Evolutionary conservation across 164 flowering plant species (phyloP).

Genomic region (Umbellularia californica): DNA sequence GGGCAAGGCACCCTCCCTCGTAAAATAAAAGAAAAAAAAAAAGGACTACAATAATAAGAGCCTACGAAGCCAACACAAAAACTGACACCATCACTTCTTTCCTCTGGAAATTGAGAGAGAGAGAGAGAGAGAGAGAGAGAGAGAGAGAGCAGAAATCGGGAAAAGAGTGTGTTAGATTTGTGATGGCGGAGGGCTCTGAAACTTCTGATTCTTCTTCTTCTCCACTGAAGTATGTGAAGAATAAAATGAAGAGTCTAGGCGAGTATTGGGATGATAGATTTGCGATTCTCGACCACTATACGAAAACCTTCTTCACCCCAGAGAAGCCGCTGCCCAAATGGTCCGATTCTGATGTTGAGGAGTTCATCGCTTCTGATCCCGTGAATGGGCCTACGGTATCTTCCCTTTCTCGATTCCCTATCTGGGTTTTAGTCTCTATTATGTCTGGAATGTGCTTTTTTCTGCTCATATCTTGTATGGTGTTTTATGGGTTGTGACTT

Average conservation of each 20-base stretch:
- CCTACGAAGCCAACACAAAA: too few species aligned
- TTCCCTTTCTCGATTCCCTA: background rate
- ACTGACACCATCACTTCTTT: too few species aligned
- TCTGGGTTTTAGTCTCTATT: background rate
- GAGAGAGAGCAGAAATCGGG: background rate
- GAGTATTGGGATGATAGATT: slow-evolving; percentile 56
- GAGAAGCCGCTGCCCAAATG: slow-evolving; percentile 62
- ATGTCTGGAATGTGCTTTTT: background rate
- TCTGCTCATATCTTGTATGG: too few species aligned
- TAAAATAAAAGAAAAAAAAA: too few species aligned
- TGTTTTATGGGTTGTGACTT: too few species aligned
- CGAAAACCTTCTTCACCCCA: slow-evolving; percentile 37
- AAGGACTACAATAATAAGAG: too few species aligned
- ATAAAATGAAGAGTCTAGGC: background rate
- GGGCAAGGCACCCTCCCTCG: too few species aligned
- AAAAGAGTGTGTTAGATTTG: background rate
- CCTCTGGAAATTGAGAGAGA: background rate
- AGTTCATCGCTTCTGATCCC: slow-evolving; percentile 77
- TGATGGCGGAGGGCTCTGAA: slow-evolving; percentile 10
- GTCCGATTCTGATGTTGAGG: slow-evolving; percentile 70
- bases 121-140: background rate
- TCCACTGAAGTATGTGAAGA: background rate
- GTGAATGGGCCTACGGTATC: slow-evolving; percentile 73
- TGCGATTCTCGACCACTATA: slow-evolving; percentile 43
- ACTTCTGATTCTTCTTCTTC: background rate